These are phyloP conservation scores for Phytophthora agathidicida DNA, from an alignment of 352 stramenopile genomes.

Conservation along the genomic window DNA sequence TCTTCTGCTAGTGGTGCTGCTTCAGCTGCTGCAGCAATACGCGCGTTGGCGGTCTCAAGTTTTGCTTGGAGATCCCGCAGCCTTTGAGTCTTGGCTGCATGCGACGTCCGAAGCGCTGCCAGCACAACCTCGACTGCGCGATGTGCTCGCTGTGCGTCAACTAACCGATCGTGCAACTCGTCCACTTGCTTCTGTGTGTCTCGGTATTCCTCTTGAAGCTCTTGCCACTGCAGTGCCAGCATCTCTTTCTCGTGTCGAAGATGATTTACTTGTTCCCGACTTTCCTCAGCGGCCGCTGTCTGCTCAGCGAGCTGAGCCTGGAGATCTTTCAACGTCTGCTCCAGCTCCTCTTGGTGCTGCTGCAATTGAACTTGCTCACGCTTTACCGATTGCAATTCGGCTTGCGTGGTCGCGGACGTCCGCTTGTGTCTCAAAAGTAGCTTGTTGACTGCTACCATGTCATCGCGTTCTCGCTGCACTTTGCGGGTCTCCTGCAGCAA, in stretches of 20 bases:
- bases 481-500: slow-evolving; percentile 35
- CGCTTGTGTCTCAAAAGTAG: slow-evolving; percentile 38
- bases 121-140: slow-evolving; percentile 32
- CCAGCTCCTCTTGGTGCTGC: slow-evolving; percentile 25
- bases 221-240: slow-evolving; percentile 41
- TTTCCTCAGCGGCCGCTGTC: slow-evolving; percentile 17
- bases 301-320: slow-evolving; percentile 36
- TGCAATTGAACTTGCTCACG: slow-evolving; percentile 31
- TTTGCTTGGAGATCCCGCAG: slow-evolving; percentile 35
- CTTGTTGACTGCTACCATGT: slow-evolving; percentile 49
- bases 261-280: slow-evolving; percentile 27
- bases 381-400: slow-evolving; percentile 25
- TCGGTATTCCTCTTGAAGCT: slow-evolving; percentile 56
- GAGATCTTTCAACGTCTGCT: slow-evolving; percentile 30
- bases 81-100: slow-evolving; percentile 30
- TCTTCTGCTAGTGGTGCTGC: not conserved
- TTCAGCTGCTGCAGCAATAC: not conserved
- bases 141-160: slow-evolving; percentile 47
- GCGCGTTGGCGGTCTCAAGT: slow-evolving; percentile 15
- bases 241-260: slow-evolving; percentile 56
- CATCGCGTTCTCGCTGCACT: slow-evolving; percentile 38
- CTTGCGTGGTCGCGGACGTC: slow-evolving; percentile 26
- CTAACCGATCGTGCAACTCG: slow-evolving; percentile 60
- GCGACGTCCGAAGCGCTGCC: slow-evolving; percentile 21
- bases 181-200: slow-evolving; percentile 57